Percentiles rank a stretch among this genome's conserved stretches.
These are phyloP conservation scores for Hyphochytrium catenoides DNA, from an alignment of 352 stramenopile species.

Conservation along the genomic window DNA sequence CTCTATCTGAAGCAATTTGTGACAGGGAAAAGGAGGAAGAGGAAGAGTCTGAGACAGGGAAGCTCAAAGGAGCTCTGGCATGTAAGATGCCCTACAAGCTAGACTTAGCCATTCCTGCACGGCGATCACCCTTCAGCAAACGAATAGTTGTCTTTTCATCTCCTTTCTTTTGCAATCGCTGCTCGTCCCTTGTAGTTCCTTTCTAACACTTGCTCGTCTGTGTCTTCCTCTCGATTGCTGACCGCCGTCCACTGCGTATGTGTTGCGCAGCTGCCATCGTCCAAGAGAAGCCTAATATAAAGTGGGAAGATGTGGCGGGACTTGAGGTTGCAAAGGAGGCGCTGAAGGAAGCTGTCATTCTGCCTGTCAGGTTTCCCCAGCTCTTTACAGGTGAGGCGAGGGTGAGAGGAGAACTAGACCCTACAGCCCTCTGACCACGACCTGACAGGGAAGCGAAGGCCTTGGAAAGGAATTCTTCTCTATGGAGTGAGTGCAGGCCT, in stretches of 20 bases:
- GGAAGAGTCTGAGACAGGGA: slow-evolving; percentile 74
- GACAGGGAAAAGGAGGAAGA: slow-evolving; percentile 71
- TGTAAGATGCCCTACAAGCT: slow-evolving; percentile 60
- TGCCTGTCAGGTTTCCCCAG: slow-evolving; percentile 85
- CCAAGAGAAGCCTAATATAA: slow-evolving; percentile 76
- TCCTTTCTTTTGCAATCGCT: too few species aligned
- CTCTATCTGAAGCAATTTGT: too few species aligned
- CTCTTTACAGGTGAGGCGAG: slow-evolving; percentile 75
- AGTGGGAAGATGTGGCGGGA: slow-evolving; percentile 91
- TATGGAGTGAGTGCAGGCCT: slow-evolving; percentile 86
- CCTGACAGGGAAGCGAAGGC: slow-evolving; percentile 29
- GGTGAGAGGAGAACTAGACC: too few species aligned
- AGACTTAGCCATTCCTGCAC: too few species aligned
- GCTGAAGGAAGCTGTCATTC: slow-evolving; percentile 95
- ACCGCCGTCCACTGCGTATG: too few species aligned
- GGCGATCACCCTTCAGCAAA: too few species aligned
- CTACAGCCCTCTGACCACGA: too few species aligned
- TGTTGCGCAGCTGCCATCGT: slow-evolving; percentile 63
- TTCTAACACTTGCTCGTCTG: too few species aligned
- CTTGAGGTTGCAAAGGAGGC: slow-evolving; percentile 88
- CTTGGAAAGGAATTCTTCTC: slow-evolving; percentile 89
- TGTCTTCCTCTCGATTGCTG: too few species aligned
- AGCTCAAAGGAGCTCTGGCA: slow-evolving; percentile 77
- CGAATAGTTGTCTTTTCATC: too few species aligned
- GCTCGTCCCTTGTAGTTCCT: too few species aligned